Evolutionary conservation across 164 flowering plant genomes (phyloP), one percentile per base, ranked within the genome.

Genomic region (Brasenia schreberi): DNA sequence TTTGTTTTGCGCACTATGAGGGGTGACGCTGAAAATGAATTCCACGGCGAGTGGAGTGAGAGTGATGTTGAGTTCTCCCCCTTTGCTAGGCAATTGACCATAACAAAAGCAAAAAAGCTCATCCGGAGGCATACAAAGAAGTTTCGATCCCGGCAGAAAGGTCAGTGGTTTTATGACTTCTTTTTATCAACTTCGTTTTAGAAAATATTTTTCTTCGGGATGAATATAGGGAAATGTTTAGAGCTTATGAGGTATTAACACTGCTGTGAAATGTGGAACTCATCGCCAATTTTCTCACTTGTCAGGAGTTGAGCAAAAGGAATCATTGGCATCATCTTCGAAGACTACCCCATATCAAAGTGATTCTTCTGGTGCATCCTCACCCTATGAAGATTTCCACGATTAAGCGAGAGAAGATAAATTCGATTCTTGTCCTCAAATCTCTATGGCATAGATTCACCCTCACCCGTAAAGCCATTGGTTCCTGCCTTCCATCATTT

Each of bases 1-100:
- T 95, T 95, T 74, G 96, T 95, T 49, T 78, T 92, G 71, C 79
- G 97, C 49, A 95, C 99, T 17, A 95, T 95, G 99, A 84, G 99
- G 77, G 99, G 99, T 52, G 99, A 95, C 49, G 88, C 76, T 66
- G 96, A 89, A 19, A 80, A 80, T 70, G 97, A 90, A 70, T 79
- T 80, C 59, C 84, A 75, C 33, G 97, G 96, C 7, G 99, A 92
- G 16, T 90, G 97, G 97, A 95, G 97, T 68, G 97, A 92, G 70
- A 87, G 94, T 76, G 99, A 95, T 63, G 82, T 69, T 18, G 99
- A 95, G 60, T 92, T 82, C 74, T 87, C 99, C 59, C 94, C 96
- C 43, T 95, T 85, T 73, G 92, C 97, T 42, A 78, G 97, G 74
- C 97, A 95, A 71, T 84, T 92, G 53, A 95, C 97, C 62, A 90